A percentile compares a stretch with the other conserved stretches of the same genome.
Conservation (phyloP, 495 filamentous ascomycete genomes). For the Hypomontagnella monticulosa region DNA sequence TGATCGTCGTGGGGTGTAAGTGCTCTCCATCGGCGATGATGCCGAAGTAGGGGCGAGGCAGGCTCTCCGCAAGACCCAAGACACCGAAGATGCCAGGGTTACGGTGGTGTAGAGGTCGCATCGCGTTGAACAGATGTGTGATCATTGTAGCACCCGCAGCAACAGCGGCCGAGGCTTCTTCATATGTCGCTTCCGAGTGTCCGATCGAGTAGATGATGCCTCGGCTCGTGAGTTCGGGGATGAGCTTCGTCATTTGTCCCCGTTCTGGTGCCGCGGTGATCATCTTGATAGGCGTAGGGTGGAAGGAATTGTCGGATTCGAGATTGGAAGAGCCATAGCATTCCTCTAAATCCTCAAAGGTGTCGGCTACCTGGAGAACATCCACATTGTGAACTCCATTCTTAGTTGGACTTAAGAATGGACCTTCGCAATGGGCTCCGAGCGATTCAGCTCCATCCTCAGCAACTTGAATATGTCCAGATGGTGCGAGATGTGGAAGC, state of each 20-base stretch:
- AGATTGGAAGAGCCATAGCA: conserved; percentile 78
- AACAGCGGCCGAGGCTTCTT: conserved; percentile 73
- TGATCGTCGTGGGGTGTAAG: conserved; percentile 69
- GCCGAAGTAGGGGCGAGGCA: conserved; percentile 67
- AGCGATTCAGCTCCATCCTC: conserved; percentile 79
- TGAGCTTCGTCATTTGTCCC: conserved; percentile 67
- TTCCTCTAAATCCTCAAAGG: conserved; percentile 65
- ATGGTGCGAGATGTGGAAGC: conserved; percentile 77
- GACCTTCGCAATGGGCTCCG: conserved; percentile 86
- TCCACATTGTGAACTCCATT: conserved; percentile 77
- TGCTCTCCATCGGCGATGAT: conserved; percentile 75
- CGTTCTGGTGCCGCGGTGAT: conserved; percentile 85
- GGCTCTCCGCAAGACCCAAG: conserved; percentile 60
- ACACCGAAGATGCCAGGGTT: conserved; percentile 86
- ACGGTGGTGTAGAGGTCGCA: conserved; percentile 84
- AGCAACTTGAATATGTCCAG: conserved; percentile 59
- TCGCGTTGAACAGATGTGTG: conserved; percentile 91
- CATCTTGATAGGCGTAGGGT: conserved; percentile 67
- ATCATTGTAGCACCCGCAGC: conserved; percentile 80
- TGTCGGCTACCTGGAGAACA: conserved; percentile 66
- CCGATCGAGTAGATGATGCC: conserved; percentile 78
- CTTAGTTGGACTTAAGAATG: conserved; percentile 76
- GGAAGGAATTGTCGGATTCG: conserved; percentile 38
- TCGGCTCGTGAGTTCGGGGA: conserved; percentile 66
- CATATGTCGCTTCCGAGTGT: conserved; percentile 84